Base-by-base conservation (phyloP, 768 basidiomycete species). In the Naganishia antarctica region DNA sequence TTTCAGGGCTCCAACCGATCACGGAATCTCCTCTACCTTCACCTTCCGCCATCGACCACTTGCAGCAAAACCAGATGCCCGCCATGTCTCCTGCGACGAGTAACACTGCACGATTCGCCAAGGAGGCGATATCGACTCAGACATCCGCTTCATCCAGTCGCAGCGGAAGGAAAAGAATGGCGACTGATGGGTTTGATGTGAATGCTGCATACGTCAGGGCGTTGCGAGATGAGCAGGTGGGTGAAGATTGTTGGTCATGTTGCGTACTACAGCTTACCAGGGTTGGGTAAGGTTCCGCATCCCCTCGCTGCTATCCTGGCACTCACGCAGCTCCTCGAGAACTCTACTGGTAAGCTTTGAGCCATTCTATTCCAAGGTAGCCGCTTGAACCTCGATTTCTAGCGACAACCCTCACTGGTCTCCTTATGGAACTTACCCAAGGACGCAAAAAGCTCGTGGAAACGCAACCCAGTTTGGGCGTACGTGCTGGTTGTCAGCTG, bases 251-350 rank as follows among this genome's bases (percentile, higher is more conserved):
- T 21, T 12, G 6, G n/a, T 4, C n/a, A 3, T 18, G 25, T 6
- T 18, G 21, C 23, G 8, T 16, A 7, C 2, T 46, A n/a, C 16
- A 29, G 18, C 28, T 26, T 11, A 47, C 40, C 18, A 7, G 28
- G 48, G 28, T 16, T 25, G n/a, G 25, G 12, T 4, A 28, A 75
- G 74, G 71, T 74, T 6, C 73, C 76, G 41, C 76, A 76, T 60
- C 92, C 92, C 9, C 81, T 94, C 23, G 93, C 91, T 21, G 93
- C 93, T 16, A 90, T 97, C 63, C 81, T 89, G 23, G 84, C 91
- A 13, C 81, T 96, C 50, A 87, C 90, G 2, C 84, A 92, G 73
- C 80, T 91, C 34, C 85, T 96, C 66, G 83, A 88, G 68, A 81
- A 84, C 65, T 91, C 91, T 28, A 82, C 86, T 77, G 88, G 90